Base-by-base conservation (phyloP, 179 eudicot species). In the Spinacia oleracea region DNA sequence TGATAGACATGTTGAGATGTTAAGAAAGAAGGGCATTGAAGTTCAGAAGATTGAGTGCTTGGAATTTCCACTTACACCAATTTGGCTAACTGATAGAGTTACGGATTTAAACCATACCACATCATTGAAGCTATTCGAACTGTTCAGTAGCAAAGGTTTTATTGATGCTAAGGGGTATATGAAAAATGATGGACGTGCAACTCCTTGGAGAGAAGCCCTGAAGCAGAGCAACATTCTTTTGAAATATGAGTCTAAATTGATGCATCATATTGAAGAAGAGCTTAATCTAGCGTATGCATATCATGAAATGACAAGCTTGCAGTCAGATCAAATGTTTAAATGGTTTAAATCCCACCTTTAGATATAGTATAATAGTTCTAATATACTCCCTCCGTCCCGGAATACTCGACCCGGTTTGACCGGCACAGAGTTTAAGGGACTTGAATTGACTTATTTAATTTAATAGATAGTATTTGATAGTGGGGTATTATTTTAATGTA, bases 271-370 rank as follows among this genome's bases (percentile, higher is more conserved):
- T 84, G 83, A 88, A 76, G 97, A 95, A 77, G 98, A 93, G 80
- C 77, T 95, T 84, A 95, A 95, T 85, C 97, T 93, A 53, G 98
- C 97, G 1, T 95, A 83, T 86, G 93, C 89, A 10, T 89, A 85
- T 88, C 98, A 95, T 86, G 97, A 95, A 81, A 95, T 93, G 97
- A 95, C 98, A 45, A 95, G 97, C 85, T 83, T 95, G 88, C 95
- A 88, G 70, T 84, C 90, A 3, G 88, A 88, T 72, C 79, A 95
- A 76, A 90, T 95, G 53, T 88, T 95, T 81, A 62, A 87, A 58
- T 95, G 97, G 97, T 89, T 95, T 76, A 90, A 88, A 62, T 89
- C 90, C 27, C 94, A 87, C 62, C 83, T 83, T 83, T 79, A 84
- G 80, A 79, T 81, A n/a, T n/a, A n/a, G n/a, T n/a, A n/a, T n/a